Base-by-base conservation (phyloP, 177 flowering plant genomes). In the Vitis hybrid region DNA sequence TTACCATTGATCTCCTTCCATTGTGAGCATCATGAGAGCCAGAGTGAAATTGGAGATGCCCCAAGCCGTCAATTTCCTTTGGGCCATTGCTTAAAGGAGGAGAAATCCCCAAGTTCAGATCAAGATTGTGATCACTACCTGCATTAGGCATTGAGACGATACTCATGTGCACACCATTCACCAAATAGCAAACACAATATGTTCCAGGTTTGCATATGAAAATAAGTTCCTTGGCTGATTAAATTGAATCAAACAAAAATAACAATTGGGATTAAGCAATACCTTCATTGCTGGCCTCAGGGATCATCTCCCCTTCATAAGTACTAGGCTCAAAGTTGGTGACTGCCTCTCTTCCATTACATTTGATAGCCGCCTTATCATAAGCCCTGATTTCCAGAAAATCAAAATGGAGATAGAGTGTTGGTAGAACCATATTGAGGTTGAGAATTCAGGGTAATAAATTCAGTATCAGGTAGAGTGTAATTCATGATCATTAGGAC, bases 281-380 rank as follows among this genome's bases (percentile, higher is more conserved):
- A 93, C 92, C 93, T 84, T 82, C 87, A 73, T 50, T 72, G 48
- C 63, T 71, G 62, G 74, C 76, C 70, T 77, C 82, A n/a, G 81
- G 59, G 58, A 65, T 73, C 61, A 80, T 77, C 65, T 87, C 87
- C 56, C 83, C 90, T 73, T 84, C 87, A 70, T 90, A 94, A 50
- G 88, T 62, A 72, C 90, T 87, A 5, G 90, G 85, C 73, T 92
- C 97, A 76, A 94, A 94, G 80, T 94, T 94, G 70, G 97, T 94
- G 55, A 92, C 93, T 2, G 97, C 98, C 64, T 94, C 98, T 77
- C 89, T 86, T 76, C 96, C 97, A 75, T 86, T 94, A 69, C 89
- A 90, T 72, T 86, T 87, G 79, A 91, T 86, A 35, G 98, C 97
- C 4, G 98, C 98, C 85, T 82, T 93, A 80, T 94, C 98, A 79